A percentile compares a stretch with the other conserved stretches of the same genome.
These are phyloP conservation scores for Amaranthus cruentus DNA, from an alignment of 148 eudicot genomes.

Conservation along the genomic window DNA sequence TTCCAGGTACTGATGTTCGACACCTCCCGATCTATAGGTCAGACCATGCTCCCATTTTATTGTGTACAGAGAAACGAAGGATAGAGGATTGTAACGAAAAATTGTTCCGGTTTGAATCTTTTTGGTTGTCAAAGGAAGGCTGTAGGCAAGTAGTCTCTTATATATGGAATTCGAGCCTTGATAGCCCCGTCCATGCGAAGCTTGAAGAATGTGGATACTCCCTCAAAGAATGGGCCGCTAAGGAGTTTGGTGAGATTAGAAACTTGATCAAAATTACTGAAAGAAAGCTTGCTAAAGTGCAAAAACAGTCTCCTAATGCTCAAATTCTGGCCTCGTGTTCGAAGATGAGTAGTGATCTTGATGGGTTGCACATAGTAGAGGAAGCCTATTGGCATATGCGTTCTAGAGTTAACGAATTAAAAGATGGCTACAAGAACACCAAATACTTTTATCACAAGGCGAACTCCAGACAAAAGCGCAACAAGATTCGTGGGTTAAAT, in stretches of 20 bases:
- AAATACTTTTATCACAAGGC: too few species aligned
- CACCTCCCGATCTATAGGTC: neutral
- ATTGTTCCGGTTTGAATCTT: neutral
- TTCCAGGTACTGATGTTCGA: neutral
- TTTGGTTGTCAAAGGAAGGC: neutral
- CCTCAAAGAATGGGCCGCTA: too few species aligned
- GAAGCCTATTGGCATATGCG: too few species aligned
- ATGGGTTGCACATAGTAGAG: too few species aligned
- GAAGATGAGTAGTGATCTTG: too few species aligned
- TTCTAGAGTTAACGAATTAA: too few species aligned
- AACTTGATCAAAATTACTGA: neutral
- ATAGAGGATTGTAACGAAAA: neutral
- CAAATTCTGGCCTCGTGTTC: too few species aligned
- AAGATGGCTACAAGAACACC: too few species aligned
- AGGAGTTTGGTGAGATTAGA: too few species aligned
- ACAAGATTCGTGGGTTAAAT: too few species aligned
- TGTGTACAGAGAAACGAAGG: neutral
- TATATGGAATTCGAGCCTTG: neutral
- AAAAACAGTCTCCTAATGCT: too few species aligned
- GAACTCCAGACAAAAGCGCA: too few species aligned
- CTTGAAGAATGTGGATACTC: neutral
- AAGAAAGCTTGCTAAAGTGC: neutral
- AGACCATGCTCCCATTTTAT: neutral
- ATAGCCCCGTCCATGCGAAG: neutral
- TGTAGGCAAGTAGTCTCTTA: neutral